Conservation (phyloP, 352 stramenopile species). For the Globisporangium lucens region DNA sequence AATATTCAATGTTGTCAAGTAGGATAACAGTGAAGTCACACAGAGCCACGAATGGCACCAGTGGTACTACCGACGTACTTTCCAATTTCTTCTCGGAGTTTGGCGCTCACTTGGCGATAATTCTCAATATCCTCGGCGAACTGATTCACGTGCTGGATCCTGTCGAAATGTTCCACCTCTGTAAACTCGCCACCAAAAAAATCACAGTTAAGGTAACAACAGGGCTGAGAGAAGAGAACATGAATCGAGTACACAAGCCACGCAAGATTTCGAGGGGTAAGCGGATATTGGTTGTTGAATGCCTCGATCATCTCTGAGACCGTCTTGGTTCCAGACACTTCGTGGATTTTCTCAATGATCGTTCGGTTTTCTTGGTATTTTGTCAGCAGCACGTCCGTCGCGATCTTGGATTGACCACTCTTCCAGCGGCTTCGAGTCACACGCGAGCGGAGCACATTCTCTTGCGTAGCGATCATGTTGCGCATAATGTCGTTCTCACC, state of each 20-base stretch:
- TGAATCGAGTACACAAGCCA: neutral
- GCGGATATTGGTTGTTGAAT: constrained; percentile 81
- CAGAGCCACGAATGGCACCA: neutral
- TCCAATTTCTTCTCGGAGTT: constrained; percentile 75
- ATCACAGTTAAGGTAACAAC: constrained; percentile 21
- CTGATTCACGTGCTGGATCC: constrained; percentile 81
- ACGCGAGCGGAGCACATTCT: constrained; percentile 49
- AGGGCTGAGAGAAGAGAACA: neutral
- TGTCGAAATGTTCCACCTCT: constrained; percentile 77
- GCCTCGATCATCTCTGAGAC: constrained; percentile 82
- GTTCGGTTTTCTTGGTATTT: constrained; percentile 82
- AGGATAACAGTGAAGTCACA: neutral
- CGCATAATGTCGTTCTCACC: constrained; percentile 74
- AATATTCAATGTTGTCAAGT: neutral
- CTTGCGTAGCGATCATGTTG: constrained; percentile 40
- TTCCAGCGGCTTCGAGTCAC: constrained; percentile 69
- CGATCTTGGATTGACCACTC: constrained; percentile 58
- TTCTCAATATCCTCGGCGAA: constrained; percentile 81
- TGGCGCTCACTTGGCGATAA: constrained; percentile 60
- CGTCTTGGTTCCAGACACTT: constrained; percentile 72
- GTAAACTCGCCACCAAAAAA: constrained; percentile 17
- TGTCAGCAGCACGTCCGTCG: constrained; percentile 57
- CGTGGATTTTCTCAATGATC: constrained; percentile 81
- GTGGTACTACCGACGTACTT: constrained; percentile 36
- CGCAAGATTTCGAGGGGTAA: neutral